A percentile compares a stretch with the other conserved stretches of the same genome.
These are phyloP conservation scores for Pyrenopolyporus hunteri DNA, from an alignment of 495 filamentous ascomycete genomes.

Conservation along the genomic window DNA sequence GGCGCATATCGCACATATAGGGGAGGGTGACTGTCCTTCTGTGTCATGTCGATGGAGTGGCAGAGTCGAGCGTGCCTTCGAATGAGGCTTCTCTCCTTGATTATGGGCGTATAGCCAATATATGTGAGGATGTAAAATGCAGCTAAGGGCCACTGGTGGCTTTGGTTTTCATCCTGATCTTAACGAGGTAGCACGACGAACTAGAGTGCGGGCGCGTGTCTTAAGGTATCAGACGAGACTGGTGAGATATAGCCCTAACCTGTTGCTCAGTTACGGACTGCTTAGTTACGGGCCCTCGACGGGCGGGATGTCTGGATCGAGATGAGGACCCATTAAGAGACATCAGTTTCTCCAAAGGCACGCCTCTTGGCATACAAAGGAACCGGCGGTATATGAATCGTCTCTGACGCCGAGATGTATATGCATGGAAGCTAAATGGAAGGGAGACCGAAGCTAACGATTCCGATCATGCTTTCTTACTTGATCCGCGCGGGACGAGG, in stretches of 20 bases:
- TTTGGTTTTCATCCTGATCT: neutral
- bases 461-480: neutral
- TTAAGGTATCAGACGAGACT: slow-evolving; percentile 25
- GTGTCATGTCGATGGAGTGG: slow-evolving; percentile 15
- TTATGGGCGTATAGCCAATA: neutral
- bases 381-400: slow-evolving; percentile 3
- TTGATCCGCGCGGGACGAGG: slow-evolving; percentile 14
- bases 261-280: slow-evolving; percentile 16
- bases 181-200: neutral
- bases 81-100: neutral
- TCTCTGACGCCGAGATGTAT: neutral
- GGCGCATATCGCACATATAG: neutral
- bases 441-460: slow-evolving; percentile 27
- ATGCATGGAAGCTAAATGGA: slow-evolving; percentile 34
- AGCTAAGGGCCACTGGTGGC: neutral
- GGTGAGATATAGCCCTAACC: slow-evolving; percentile 9
- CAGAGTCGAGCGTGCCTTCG: slow-evolving; percentile 16
- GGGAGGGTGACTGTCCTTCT: neutral
- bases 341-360: slow-evolving; percentile 3
- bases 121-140: no score
- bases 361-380: slow-evolving; percentile 9
- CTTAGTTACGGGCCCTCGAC: neutral
- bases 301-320: slow-evolving; percentile 16
- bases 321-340: slow-evolving; percentile 10
- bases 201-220: slow-evolving; percentile 1